Percentiles rank a stretch among this genome's conserved stretches.
Conservation (phyloP, 1,284 basidiomycete species). For the Ustilago esculenta region DNA sequence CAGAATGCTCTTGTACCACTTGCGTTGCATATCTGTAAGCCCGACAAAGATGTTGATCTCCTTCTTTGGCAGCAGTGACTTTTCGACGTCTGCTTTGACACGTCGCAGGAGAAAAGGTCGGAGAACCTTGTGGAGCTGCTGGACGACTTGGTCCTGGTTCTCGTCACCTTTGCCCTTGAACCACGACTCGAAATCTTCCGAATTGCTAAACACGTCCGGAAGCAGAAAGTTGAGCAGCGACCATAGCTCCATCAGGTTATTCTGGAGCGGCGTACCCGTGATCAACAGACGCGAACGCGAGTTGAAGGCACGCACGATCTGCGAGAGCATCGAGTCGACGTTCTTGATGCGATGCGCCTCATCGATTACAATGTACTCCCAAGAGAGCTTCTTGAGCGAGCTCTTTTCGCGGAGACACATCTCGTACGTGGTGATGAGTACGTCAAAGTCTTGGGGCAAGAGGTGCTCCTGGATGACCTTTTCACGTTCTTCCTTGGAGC, state of each 20-base stretch:
- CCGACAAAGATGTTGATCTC: slow-evolving; percentile 99
- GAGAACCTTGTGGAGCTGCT: slow-evolving; percentile 96
- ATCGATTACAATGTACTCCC: slow-evolving; percentile 98
- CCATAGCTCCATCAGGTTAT: slow-evolving; percentile 96
- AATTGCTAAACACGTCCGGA: slow-evolving; percentile 70
- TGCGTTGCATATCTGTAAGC: slow-evolving; percentile 96
- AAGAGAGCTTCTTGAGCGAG: slow-evolving; percentile 90
- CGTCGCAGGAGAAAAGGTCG: slow-evolving; percentile 92
- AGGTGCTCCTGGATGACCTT: slow-evolving; percentile 82
- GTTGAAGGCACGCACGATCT: slow-evolving; percentile 92
- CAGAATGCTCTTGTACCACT: slow-evolving; percentile 81
- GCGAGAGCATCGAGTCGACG: slow-evolving; percentile 92
- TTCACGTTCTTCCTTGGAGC: slow-evolving; percentile 87
- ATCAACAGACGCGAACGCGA: slow-evolving; percentile 90
- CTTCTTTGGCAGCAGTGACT: slow-evolving; percentile 94
- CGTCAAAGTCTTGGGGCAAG: slow-evolving; percentile 88
- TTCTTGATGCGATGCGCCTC: slow-evolving; percentile 99
- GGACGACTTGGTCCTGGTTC: slow-evolving; percentile 83
- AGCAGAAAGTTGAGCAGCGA: slow-evolving; percentile 85
- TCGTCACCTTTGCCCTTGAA: slow-evolving; percentile 74
- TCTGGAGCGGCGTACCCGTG: slow-evolving; percentile 96
- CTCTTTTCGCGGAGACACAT: slow-evolving; percentile 95
- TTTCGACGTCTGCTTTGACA: slow-evolving; percentile 98
- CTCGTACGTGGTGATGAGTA: slow-evolving; percentile 96
- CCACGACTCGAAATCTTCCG: slow-evolving; percentile 75